Conservation (phyloP, 75 land plant species). For the Pseudotsuga menziesii region DNA sequence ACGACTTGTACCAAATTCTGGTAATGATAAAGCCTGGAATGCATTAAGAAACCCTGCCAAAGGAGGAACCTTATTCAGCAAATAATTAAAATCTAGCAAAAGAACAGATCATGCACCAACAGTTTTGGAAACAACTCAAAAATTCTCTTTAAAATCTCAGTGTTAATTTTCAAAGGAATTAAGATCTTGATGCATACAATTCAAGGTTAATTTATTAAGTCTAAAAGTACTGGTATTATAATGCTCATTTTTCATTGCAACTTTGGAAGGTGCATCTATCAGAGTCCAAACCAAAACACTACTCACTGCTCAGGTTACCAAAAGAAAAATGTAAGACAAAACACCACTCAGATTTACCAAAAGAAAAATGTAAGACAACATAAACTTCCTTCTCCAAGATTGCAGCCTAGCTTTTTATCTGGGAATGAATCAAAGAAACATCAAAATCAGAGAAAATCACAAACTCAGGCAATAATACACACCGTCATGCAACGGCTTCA, state of each 20-base stretch:
- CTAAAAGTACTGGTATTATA: neutral
- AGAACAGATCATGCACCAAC: neutral
- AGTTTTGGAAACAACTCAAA: neutral
- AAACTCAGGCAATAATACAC: neutral
- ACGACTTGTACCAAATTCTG: neutral
- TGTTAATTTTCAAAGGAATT: neutral
- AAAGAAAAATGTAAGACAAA: neutral
- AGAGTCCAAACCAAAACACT: neutral
- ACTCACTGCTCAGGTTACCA: neutral
- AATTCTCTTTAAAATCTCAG: neutral
- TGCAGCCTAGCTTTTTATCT: neutral
- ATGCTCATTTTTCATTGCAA: neutral
- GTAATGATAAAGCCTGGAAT: slow-evolving; percentile 7
- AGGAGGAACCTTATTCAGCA: neutral
- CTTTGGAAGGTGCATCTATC: neutral
- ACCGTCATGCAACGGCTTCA: no score
- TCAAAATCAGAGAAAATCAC: neutral
- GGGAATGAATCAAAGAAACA: neutral
- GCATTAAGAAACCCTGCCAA: slow-evolving; percentile 3
- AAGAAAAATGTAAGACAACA: neutral
- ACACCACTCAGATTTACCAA: neutral
- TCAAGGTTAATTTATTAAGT: neutral
- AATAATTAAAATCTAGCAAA: neutral
- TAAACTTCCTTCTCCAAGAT: neutral
- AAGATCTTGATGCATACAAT: neutral